Base-by-base conservation (phyloP, 352 stramenopile species). In the Pythium biforme region DNA sequence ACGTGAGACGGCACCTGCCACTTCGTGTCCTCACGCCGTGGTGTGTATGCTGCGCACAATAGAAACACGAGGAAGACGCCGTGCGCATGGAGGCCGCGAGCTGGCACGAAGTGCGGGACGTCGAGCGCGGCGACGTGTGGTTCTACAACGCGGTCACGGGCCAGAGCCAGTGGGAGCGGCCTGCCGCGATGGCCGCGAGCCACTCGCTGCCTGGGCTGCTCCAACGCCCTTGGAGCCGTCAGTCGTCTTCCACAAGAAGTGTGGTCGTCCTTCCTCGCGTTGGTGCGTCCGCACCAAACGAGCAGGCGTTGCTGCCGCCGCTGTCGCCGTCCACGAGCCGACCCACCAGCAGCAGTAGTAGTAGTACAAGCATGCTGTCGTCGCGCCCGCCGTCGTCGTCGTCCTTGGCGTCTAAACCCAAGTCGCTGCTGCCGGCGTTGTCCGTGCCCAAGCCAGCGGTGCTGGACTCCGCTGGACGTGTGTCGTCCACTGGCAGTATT, bases 131-230 rank as follows among this genome's bases (percentile, higher is more conserved):
- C 7, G 84, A 92, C 40, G 74, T 86, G 15, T 95, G 86, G 86
- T 95, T 86, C 62, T 95, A 93, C 70, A 95, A 95, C 54, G 64
- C 73, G 3, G 54, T 55, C 2, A 93, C 83, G 6, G 82, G 82
- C 4, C 64, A 83, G 15, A 92, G 82, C 66, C 83, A 95, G 47
- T 95, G 86, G 86, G 82, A 90, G 45, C 69, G 66, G 10, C 84
- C 86, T 0, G 29, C 39, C 8, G 45, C 45, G 27, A 76, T 77
- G n/a, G 55, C 52, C 20, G 19, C 37, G 25, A 55, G 31, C 22
- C 53, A 34, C n/a, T 78, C 69, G 10, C 49, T 80, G 0, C 63
- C 64, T 2, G 62, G 70, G 3, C 59, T 86, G 0, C 62, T n/a
- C n/a, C n/a, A n/a, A n/a, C n/a, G 17, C 37, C 17, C 11, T 43